Conservation (phyloP, 345 rosid genomes). For the Adansonia digitata region DNA sequence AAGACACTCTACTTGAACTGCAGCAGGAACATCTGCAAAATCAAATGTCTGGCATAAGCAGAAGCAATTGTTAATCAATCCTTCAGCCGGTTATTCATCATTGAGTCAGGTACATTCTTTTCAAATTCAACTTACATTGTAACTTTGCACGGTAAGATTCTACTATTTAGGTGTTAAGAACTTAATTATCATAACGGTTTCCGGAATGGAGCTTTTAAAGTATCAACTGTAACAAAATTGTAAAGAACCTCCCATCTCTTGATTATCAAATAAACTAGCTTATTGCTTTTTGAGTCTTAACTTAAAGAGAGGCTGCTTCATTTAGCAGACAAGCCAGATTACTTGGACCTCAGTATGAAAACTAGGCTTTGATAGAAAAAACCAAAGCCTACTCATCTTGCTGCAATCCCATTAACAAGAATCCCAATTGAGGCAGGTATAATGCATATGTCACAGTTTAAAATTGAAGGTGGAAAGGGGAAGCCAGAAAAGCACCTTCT, state of each 20-base stretch:
- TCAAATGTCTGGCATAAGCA: conserved; percentile 15
- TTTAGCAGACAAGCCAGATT: conserved; percentile 2
- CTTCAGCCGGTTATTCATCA: not conserved
- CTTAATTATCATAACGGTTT: not conserved
- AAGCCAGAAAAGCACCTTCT: conserved; percentile 48
- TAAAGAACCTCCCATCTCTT: not conserved
- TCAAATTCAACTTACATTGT: not conserved
- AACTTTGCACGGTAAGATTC: not conserved
- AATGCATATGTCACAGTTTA: not conserved
- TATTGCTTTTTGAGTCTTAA: not conserved
- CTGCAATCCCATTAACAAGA: not conserved
- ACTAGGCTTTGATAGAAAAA: not conserved
- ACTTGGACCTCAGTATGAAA: not conserved
- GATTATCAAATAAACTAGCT: not conserved
- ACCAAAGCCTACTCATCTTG: not conserved
- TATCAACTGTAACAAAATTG: not conserved
- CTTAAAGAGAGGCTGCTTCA: not conserved
- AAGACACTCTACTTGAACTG: conserved; percentile 72
- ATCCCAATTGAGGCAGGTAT: not conserved
- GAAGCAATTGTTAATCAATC: not conserved
- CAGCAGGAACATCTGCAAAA: conserved; percentile 53
- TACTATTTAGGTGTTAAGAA: too few species aligned
- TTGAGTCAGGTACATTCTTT: not conserved
- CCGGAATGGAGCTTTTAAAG: not conserved
- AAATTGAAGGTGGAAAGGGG: not conserved